A percentile compares a stretch with the other conserved stretches of the same genome.
Evolutionary conservation across 176 grass and related monocot species (phyloP).

Genomic region (Zizania latifolia): DNA sequence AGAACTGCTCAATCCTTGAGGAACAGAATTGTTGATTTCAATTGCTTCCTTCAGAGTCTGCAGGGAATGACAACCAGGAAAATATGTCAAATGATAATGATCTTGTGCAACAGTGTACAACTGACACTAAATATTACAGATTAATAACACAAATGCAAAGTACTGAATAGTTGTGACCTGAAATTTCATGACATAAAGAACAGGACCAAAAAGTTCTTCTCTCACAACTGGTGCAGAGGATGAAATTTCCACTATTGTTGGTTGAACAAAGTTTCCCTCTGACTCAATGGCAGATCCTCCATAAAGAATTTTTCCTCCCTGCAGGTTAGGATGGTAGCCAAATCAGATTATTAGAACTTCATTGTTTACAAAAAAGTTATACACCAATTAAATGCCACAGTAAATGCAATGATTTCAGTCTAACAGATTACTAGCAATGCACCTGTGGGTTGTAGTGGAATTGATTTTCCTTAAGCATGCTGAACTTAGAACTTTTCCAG

Average conservation of each 20-base stretch:
- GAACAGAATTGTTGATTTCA: slow-evolving; percentile 94
- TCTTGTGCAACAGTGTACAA: background rate
- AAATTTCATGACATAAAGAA: slow-evolving; percentile 98
- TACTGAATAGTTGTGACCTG: slow-evolving; percentile 41
- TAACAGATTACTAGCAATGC: background rate
- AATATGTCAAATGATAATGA: background rate
- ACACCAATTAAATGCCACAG: background rate
- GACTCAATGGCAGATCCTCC: slow-evolving; percentile 81
- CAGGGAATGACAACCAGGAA: background rate
- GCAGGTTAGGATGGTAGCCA: background rate
- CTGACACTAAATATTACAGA: background rate
- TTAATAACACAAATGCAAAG: background rate
- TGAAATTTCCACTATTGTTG: slow-evolving; percentile 90
- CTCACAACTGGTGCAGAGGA: slow-evolving; percentile 67
- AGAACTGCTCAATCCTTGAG: slow-evolving; percentile 95
- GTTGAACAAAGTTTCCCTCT: slow-evolving; percentile 80
- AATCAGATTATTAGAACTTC: slow-evolving; percentile 20
- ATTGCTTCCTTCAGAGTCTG: slow-evolving; percentile 91
- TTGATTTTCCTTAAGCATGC: background rate
- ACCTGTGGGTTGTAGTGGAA: background rate
- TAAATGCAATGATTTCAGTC: slow-evolving; percentile 16
- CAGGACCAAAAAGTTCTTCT: slow-evolving; percentile 95
- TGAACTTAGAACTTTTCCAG: background rate
- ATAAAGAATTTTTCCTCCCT: slow-evolving; percentile 88
- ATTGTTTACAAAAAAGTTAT: slow-evolving; percentile 5